Base-by-base conservation (phyloP, 257 asterid genomes). In the Solanum chiquidenum region DNA sequence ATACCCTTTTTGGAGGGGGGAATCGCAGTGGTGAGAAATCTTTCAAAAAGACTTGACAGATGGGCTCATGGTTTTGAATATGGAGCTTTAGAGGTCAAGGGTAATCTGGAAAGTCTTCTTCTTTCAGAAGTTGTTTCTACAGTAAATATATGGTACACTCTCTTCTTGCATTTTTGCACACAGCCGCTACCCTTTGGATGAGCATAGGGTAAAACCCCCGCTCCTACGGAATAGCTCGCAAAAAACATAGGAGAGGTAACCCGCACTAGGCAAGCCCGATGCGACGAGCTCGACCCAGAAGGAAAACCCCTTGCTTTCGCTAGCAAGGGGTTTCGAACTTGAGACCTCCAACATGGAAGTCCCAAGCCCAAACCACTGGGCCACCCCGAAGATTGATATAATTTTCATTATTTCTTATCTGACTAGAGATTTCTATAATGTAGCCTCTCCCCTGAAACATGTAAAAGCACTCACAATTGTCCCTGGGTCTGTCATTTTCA, bases 401-500 rank as follows among this genome's bases (percentile, higher is more conserved):
- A 87, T 80, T 83, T 73, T 64, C 42, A 40, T 86, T 69, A 79
- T 64, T 88, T 88, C 89, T 91, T 52, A 87, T 86, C 73, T 86
- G 55, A 87, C 88, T 58, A 38, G 23, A 72, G 16, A 76, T 83
- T 64, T 35, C 55, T 27, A 72, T 83, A 64, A 66, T 88, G 88
- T 88, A 95, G 98, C 91, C 87, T 83, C 91, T 91, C 94, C 77
- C 82, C 87, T 40, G 90, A 85, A 90, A 87, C 90, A 66, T 33
- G 88, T 83, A 76, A 86, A 85, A 86, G 86, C 82, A 86, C 87
- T 77, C 91, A 82, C 55, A 42, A 16, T 40, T 91, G 93, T 89
- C 93, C 96, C 25, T 94, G 98, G 98, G 87, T 88, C 74, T 93
- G 98, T 86, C 96, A 95, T 93, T 95, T 97, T 89, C 98, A 94